Base-by-base conservation (phyloP, 1,284 basidiomycete species). In the Stygiomarasmius scandens region DNA sequence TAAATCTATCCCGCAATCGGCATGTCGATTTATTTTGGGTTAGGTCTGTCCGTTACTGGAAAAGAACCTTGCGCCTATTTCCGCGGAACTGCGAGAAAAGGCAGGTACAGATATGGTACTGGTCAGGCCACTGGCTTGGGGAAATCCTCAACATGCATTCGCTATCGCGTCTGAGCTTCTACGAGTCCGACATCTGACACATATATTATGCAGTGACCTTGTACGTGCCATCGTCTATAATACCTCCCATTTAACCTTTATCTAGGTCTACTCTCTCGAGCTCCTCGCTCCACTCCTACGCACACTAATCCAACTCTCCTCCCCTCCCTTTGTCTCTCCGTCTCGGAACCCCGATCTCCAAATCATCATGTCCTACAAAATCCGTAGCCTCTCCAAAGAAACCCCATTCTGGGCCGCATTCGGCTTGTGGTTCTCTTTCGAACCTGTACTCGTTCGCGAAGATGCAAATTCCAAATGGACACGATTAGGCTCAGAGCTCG, bases 331-430 rank as follows among this genome's bases (percentile, higher is more conserved):
- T 32, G 36, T 36, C 10, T 23, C 19, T 27, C n/a, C n/a, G 1
- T 29, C 62, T 59, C 54, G 4, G 43, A 49, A 63, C 10, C 54
- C 29, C 1, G 57, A 53, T 0, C 54, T 67, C 0, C 62, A 69
- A 41, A 64, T 91, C 45, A 67, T 86, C 32, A 83, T 90, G 25
- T 86, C 87, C 0, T 92, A 93, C 79, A 92, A 88, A 71, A 77
- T 92, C 45, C 86, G 92, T 34, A 92, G 89, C 59, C 75, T 93
- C 41, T 62, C 79, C 1, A 93, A 92, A 65, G 93, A 95, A 67
- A 78, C 84, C 1, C 77, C 86, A 0, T 95, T 95, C 70, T 95
- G 92, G 92, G 76, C 79, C 10, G 87, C 87, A 0, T 90, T 95
- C 62, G 91, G 92, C 16, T 71, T 89, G 1, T 95, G 91, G 92